Evolutionary conservation across 306 rosid genomes (phyloP), one percentile per base, ranked within the genome.

Genomic region (Sindora glabra): DNA sequence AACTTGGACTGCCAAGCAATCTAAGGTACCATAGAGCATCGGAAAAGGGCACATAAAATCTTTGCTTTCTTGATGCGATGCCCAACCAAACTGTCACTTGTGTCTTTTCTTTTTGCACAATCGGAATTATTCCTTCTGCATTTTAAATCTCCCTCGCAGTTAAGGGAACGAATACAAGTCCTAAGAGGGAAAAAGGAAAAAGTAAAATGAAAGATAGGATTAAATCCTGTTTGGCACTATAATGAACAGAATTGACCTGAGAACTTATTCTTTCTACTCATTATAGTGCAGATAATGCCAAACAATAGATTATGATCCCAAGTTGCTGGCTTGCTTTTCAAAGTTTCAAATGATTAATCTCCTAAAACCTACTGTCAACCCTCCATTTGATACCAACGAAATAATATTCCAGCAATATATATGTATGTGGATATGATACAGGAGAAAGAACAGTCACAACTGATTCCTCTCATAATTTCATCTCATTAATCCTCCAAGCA

Each of bases 81-180:
- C 5, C 72, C 65, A 42, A 46, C 45, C 38, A 25, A 26, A 45
- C n/a, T 42, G 67, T 57, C 75, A 52, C 37, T 72, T 67, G 32
- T 27, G 63, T 49, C 5, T 69, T 57, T 56, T 12, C 29, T 24
- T 48, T 42, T 57, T 33, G 22, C 16, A 11, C 17, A 8, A 37
- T 39, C 26, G 17, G 40, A 62, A 68, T 57, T 68, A 77, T 64
- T 68, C 76, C 54, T 65, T 72, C 79, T 54, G 47, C 62, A 40
- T 58, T 63, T 68, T 11, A 56, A 21, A 24, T 50, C n/a, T n/a
- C 11, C 8, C 34, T 22, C 40, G 19, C 15, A 38, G 4, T 27
- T 51, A 38, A 16, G 46, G 44, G 65, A 15, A 29, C 19, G 60
- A 51, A 52, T 24, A 52, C 54, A 38, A 64, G 58, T 33, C 42